phyloP scores from a whole-genome alignment of 495 filamentous ascomycete species.

The Bathelium albidoporum region DNA sequence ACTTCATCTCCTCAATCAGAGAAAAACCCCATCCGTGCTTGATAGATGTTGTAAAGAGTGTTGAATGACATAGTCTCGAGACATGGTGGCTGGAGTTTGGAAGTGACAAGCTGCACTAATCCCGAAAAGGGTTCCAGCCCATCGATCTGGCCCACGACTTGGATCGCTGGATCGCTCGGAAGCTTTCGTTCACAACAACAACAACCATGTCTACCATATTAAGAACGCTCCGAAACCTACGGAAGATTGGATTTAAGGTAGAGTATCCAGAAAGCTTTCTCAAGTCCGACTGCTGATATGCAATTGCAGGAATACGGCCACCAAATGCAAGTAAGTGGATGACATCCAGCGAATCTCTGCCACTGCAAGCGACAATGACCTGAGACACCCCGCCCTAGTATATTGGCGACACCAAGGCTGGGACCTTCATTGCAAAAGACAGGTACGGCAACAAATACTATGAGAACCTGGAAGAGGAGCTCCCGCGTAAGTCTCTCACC shows the following conservation, averaged over 20 bases:
- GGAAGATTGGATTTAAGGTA: slow-evolving; percentile 81
- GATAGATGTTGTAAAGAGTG: too few species aligned
- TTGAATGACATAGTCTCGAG: too few species aligned
- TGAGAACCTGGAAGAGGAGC: slow-evolving; percentile 84
- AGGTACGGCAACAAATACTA: slow-evolving; percentile 94
- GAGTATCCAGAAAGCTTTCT: slow-evolving; percentile 11
- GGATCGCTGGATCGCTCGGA: not conserved
- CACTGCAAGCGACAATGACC: slow-evolving; percentile 14
- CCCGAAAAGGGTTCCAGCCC: not conserved
- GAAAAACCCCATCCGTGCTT: too few species aligned
- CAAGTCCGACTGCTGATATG: slow-evolving; percentile 24
- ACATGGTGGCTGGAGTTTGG: slow-evolving; percentile 5
- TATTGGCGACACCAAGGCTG: slow-evolving; percentile 92
- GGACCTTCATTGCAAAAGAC: slow-evolving; percentile 75
- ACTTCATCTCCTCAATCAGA: too few species aligned
- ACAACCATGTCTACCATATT: slow-evolving; percentile 79
- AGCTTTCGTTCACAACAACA: slow-evolving; percentile 5
- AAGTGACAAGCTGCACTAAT: slow-evolving; percentile 3
- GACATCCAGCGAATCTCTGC: not conserved
- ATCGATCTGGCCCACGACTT: not conserved
- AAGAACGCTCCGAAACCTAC: slow-evolving; percentile 76
- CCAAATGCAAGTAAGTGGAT: slow-evolving; percentile 73
- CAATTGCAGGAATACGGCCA: slow-evolving; percentile 64
- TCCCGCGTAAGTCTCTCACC: slow-evolving; percentile 60
- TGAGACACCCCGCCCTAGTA: slow-evolving; percentile 13